Conservation (phyloP, 768 basidiomycete species). For the Phylloporus arenicola region DNA sequence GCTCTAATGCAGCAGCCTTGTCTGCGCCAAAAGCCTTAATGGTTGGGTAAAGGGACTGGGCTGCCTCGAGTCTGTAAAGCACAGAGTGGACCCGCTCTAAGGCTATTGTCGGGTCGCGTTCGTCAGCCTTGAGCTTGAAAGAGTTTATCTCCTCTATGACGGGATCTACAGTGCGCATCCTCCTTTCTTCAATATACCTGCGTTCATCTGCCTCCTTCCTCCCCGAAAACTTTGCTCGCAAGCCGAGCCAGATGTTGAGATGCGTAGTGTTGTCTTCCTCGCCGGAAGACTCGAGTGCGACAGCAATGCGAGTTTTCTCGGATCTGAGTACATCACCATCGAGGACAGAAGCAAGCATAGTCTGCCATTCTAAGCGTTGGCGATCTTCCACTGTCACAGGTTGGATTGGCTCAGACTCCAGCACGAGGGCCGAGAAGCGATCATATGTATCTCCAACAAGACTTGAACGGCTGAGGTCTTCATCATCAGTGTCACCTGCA, state of each 20-base stretch:
- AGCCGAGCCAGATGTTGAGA: constrained; percentile 80
- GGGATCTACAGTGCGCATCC: constrained; percentile 73
- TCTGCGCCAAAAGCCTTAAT: constrained; percentile 75
- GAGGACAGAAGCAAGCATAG: constrained; percentile 89
- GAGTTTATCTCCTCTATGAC: constrained; percentile 78
- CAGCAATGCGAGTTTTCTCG: constrained; percentile 89
- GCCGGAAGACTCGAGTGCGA: constrained; percentile 61
- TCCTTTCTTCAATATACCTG: constrained; percentile 73
- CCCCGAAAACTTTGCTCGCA: constrained; percentile 81
- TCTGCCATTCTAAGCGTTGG: constrained; percentile 92
- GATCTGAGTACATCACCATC: constrained; percentile 91
- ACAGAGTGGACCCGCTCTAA: constrained; percentile 59
- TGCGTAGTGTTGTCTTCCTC: constrained; percentile 66
- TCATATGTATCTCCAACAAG: constrained; percentile 44
- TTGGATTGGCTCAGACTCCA: constrained; percentile 60
- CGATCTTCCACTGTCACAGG: constrained; percentile 69
- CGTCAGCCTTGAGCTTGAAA: constrained; percentile 56
- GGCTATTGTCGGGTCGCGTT: constrained; percentile 37
- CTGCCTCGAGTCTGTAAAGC: constrained; percentile 72
- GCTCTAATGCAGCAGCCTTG: constrained; percentile 62
- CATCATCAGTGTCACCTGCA: constrained; percentile 73
- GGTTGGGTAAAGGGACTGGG: constrained; percentile 83
- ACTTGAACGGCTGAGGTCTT: constrained; percentile 46
- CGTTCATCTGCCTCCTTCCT: constrained; percentile 79
- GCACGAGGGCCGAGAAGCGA: constrained; percentile 45